Conservation (phyloP, 768 basidiomycete species). For the Tylopilus sp. region DNA sequence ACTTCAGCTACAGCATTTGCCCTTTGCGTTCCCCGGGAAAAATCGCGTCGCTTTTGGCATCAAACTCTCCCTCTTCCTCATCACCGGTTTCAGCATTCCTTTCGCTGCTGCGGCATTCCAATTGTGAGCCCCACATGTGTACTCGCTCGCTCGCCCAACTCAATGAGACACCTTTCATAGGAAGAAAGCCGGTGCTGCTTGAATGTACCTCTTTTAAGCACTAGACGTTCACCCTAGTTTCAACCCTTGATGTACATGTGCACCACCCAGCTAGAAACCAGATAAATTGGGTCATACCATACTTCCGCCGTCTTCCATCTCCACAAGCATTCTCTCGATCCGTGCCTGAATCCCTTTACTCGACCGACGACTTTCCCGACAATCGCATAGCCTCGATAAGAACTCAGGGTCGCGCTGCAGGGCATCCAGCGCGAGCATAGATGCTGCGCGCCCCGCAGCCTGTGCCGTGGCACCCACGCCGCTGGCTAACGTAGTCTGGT, state of each 20-base stretch:
- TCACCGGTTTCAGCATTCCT: constrained; percentile 61
- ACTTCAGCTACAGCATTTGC: constrained; percentile 43
- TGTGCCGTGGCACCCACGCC: constrained; percentile 49
- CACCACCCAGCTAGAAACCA: not conserved
- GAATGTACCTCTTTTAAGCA: constrained; percentile 12
- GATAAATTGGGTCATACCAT: constrained; percentile 7
- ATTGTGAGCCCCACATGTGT: constrained; percentile 45
- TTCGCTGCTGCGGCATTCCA: constrained; percentile 61
- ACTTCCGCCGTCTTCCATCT: constrained; percentile 21
- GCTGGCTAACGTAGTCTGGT: constrained; percentile 59
- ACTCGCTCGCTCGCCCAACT: not conserved
- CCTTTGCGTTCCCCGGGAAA: constrained; percentile 51
- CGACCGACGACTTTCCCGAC: constrained; percentile 38
- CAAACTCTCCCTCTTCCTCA: constrained; percentile 37
- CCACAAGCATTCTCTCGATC: constrained; percentile 28
- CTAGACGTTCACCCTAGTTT: constrained; percentile 5
- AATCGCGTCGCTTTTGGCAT: constrained; percentile 44
- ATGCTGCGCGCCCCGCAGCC: constrained; percentile 58
- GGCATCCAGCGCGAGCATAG: constrained; percentile 63
- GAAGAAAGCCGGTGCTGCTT: constrained; percentile 35
- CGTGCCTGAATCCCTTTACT: constrained; percentile 40
- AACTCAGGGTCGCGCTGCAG: constrained; percentile 63
- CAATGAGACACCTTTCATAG: constrained; percentile 27
- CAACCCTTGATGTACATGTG: constrained; percentile 6
- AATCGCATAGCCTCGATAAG: constrained; percentile 64